These are phyloP conservation scores for Begonia fuchsioides DNA, from an alignment of 306 rosid genomes.

Conservation along the genomic window DNA sequence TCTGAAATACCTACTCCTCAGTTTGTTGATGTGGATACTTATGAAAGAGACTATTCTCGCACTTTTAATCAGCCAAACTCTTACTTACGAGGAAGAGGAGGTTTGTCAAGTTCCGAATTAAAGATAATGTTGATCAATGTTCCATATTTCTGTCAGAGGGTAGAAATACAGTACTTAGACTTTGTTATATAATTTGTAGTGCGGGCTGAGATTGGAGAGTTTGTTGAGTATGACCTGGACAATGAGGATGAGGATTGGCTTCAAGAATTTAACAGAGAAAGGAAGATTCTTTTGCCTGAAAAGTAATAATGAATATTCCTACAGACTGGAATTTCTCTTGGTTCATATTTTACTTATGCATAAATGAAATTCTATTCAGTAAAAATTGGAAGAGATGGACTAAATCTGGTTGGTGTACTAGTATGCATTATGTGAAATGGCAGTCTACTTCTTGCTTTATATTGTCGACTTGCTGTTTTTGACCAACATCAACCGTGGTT, in stretches of 20 bases:
- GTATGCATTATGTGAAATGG: no score
- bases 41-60: slow-evolving; percentile 82
- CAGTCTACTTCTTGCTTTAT: no score
- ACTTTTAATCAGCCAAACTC: slow-evolving; percentile 77
- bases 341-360: no score
- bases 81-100: slow-evolving; percentile 88
- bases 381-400: no score
- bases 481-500: no score
- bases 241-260: slow-evolving; percentile 97
- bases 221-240: slow-evolving; percentile 92
- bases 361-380: no score
- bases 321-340: no score
- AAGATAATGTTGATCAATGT: slow-evolving; percentile 1
- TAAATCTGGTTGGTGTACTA: no score
- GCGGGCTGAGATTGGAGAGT: slow-evolving; percentile 90
- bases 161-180: not conserved
- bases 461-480: no score
- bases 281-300: slow-evolving; percentile 50
- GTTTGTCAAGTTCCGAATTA: slow-evolving; percentile 11
- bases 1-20: slow-evolving; percentile 88
- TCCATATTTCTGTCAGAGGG: no score
- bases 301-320: slow-evolving; percentile 17
- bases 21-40: slow-evolving; percentile 77
- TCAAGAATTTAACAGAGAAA: slow-evolving; percentile 47
- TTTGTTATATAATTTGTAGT: slow-evolving; percentile 23